phyloP scores from a whole-genome alignment of 169 alveolate genomes.

The Babesia gibsoni region DNA sequence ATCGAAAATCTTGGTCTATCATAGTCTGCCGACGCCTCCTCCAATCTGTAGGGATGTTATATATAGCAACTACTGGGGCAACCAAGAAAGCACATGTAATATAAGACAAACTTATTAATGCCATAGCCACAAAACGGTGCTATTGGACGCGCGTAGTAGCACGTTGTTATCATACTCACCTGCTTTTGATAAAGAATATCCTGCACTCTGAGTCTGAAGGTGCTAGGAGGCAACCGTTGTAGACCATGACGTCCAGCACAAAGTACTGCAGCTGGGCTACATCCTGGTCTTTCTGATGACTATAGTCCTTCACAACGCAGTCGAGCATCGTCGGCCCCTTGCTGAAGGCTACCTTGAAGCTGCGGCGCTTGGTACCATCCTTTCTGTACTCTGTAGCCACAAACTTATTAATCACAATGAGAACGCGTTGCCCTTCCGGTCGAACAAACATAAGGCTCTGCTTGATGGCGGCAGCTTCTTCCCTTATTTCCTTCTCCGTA shows the following conservation, averaged over 20 bases:
- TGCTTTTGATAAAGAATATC: constrained; percentile 36
- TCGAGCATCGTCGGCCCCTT: constrained; percentile 63
- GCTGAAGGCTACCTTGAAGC: constrained; percentile 29
- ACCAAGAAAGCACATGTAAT: background rate
- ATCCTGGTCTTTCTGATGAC: background rate
- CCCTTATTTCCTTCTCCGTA: constrained; percentile 29
- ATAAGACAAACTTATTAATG: background rate
- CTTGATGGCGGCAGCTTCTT: constrained; percentile 41
- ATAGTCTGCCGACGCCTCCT: background rate
- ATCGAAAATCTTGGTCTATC: constrained; percentile 1
- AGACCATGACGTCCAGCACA: constrained; percentile 47
- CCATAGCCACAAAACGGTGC: too few species aligned
- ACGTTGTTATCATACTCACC: too few species aligned
- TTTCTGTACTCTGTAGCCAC: constrained; percentile 34
- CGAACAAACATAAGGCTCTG: constrained; percentile 42
- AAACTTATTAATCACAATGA: constrained; percentile 25
- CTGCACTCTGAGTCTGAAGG: constrained; percentile 54
- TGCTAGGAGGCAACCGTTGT: constrained; percentile 53
- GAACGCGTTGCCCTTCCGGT: constrained; percentile 55
- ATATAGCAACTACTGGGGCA: background rate
- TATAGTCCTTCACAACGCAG: constrained; percentile 34
- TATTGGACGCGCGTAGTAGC: too few species aligned
- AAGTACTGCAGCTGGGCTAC: constrained; percentile 4
- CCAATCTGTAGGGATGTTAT: constrained; percentile 6
- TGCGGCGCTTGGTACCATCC: background rate